These are phyloP conservation scores for Mayamaea pseudoterrestris DNA, from an alignment of 108 stramenopile species.

Conservation along the genomic window DNA sequence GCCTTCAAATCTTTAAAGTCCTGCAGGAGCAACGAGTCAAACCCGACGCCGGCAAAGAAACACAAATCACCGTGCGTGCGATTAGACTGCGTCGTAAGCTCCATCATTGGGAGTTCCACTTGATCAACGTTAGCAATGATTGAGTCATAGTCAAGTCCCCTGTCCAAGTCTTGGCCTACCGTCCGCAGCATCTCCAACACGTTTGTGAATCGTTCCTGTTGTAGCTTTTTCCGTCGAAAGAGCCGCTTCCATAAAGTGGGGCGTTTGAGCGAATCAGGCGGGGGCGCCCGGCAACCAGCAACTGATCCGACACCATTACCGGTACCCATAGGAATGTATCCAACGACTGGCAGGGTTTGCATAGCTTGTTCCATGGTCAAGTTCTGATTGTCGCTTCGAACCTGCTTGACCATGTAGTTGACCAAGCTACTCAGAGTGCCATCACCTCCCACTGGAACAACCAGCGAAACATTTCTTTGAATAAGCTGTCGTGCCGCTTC, in stretches of 20 bases:
- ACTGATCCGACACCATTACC: slow-evolving; percentile 61
- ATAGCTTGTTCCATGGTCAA: slow-evolving; percentile 13
- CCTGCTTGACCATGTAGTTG: slow-evolving; percentile 25
- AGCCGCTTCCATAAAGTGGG: not conserved
- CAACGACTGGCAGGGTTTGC: slow-evolving; percentile 29
- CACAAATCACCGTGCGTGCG: slow-evolving; percentile 38
- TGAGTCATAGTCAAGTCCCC: not conserved
- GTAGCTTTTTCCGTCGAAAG: not conserved
- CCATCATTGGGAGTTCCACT: slow-evolving; percentile 48
- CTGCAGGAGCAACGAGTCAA: slow-evolving; percentile 52
- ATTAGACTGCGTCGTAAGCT: no score
- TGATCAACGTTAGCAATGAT: slow-evolving; percentile 23
- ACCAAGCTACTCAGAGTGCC: slow-evolving; percentile 52
- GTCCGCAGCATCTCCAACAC: not conserved
- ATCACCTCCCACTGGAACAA: slow-evolving; percentile 62
- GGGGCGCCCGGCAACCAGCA: slow-evolving; percentile 26
- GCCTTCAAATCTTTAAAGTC: slow-evolving; percentile 53
- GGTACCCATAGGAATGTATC: slow-evolving; percentile 55
- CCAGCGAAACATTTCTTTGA: slow-evolving; percentile 16
- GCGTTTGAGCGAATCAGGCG: not conserved
- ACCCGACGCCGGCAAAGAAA: slow-evolving; percentile 69
- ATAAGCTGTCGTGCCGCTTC: slow-evolving; percentile 16
- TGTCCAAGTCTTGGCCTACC: not conserved
- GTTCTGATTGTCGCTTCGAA: slow-evolving; percentile 1
- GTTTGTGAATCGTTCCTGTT: slow-evolving; percentile 6